Evolutionary conservation across 2,329 filamentous ascomycete species (phyloP).

Genomic region (Diaporthe ampelina): DNA sequence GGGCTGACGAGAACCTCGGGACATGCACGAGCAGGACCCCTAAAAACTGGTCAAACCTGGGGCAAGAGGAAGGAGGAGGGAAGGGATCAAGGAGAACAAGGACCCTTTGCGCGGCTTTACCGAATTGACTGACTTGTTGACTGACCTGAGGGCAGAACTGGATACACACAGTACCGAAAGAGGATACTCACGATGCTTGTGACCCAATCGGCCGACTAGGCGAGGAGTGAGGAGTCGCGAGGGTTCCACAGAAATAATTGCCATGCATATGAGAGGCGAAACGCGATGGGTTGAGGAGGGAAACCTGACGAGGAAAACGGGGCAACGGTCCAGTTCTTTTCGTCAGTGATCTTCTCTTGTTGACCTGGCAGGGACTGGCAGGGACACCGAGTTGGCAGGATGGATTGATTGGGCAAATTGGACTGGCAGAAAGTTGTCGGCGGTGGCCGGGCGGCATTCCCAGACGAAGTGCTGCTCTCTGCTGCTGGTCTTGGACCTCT

Average conservation of each 20-base stretch:
- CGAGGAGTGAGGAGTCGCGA: neutral
- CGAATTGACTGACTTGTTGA: neutral
- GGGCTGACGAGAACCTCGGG: conserved; percentile 17
- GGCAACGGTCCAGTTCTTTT: conserved; percentile 22
- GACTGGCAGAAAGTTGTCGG: neutral
- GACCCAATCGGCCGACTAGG: neutral
- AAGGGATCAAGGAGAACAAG: neutral
- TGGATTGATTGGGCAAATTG: neutral
- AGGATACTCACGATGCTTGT: neutral
- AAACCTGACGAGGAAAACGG: conserved; percentile 1
- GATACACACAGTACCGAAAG: neutral
- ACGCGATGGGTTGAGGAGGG: neutral
- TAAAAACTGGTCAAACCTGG: conserved; percentile 19
- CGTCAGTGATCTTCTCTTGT: conserved; percentile 26
- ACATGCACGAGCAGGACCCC: conserved; percentile 21
- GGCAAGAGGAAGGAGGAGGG: neutral
- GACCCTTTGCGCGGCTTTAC: neutral
- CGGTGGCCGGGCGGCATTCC: neutral
- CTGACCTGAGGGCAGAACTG: neutral
- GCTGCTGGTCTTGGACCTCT: too few species aligned
- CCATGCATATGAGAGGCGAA: neutral
- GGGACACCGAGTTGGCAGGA: neutral
- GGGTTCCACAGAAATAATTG: neutral
- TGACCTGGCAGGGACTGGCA: conserved; percentile 11
- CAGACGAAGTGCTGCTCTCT: too few species aligned